phyloP scores from a whole-genome alignment of 1,139 yeast genomes.

The Scheffersomyces stambukii region DNA sequence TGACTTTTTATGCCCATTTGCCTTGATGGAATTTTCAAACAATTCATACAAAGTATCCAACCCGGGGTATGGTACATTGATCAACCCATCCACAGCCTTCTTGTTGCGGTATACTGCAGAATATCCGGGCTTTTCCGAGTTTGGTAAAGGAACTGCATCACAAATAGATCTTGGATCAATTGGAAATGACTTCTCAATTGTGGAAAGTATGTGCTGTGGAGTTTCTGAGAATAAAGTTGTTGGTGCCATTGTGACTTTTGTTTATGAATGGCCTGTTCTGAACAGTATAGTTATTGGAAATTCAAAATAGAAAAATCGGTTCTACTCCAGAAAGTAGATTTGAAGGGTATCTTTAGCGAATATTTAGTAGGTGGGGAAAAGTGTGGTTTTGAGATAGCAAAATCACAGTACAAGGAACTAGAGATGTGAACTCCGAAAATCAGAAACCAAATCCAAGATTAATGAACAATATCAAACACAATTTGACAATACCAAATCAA shows the following conservation, averaged over 20 bases:
- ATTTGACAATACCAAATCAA: too few species aligned
- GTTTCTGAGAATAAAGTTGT: constrained; percentile 10
- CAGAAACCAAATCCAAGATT: too few species aligned
- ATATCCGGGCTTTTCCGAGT: constrained; percentile 43
- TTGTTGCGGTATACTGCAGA: constrained; percentile 53
- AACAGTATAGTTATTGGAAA: too few species aligned
- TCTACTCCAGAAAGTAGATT: too few species aligned
- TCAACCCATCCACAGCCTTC: constrained; percentile 32
- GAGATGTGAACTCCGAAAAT: too few species aligned
- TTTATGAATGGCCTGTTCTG: too few species aligned
- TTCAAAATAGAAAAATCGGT: too few species aligned
- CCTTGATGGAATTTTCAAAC: constrained; percentile 38
- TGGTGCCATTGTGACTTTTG: constrained; percentile 4
- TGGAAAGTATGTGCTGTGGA: constrained; percentile 8
- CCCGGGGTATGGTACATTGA: constrained; percentile 44
- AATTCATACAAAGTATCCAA: constrained; percentile 47
- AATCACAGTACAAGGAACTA: too few species aligned
- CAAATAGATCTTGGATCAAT: constrained; percentile 5
- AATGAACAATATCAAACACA: too few species aligned
- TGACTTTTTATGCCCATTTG: constrained; percentile 36
- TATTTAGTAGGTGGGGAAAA: too few species aligned
- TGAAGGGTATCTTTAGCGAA: too few species aligned
- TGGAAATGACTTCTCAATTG: constrained; percentile 7
- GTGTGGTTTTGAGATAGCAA: too few species aligned
- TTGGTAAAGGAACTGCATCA: constrained; percentile 37